These are phyloP conservation scores for Phytophthora sojae DNA, from an alignment of 352 stramenopile species.

Conservation along the genomic window DNA sequence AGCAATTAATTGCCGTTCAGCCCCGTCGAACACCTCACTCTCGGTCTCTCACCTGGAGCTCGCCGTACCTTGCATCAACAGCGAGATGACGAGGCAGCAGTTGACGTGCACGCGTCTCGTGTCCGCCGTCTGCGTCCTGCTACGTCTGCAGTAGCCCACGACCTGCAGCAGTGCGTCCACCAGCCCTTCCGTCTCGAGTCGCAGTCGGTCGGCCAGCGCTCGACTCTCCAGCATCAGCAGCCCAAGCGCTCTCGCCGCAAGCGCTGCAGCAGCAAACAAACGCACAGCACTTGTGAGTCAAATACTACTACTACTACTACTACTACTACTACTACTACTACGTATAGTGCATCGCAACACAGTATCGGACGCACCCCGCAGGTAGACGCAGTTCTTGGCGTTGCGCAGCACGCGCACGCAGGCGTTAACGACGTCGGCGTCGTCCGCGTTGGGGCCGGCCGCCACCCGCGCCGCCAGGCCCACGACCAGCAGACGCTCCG, in stretches of 20 bases:
- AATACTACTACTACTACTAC: not conserved
- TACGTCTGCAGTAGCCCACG: constrained; percentile 64
- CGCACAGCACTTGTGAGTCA: not conserved
- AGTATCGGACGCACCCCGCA: constrained; percentile 38
- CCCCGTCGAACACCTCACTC: not conserved
- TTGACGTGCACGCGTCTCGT: constrained; percentile 81
- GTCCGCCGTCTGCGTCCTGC: constrained; percentile 56
- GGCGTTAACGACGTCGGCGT: constrained; percentile 31
- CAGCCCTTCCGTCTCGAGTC: constrained; percentile 69
- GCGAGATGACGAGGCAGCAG: constrained; percentile 86
- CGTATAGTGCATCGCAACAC: too few species aligned
- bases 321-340: not conserved
- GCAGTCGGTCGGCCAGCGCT: constrained; percentile 46
- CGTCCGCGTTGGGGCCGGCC: constrained; percentile 5
- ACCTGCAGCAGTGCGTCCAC: constrained; percentile 82
- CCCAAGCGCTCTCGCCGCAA: constrained; percentile 71
- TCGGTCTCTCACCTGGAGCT: constrained; percentile 20
- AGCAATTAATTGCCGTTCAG: not conserved
- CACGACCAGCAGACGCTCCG: constrained; percentile 46
- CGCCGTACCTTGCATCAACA: constrained; percentile 74
- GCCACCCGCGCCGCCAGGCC: constrained; percentile 35
- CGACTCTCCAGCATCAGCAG: constrained; percentile 62
- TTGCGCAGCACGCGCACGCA: constrained; percentile 62
- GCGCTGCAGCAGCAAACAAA: constrained; percentile 30
- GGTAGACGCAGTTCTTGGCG: constrained; percentile 72